Conservation (phyloP, 352 stramenopile genomes). For the Phytopythium ostracodes region DNA sequence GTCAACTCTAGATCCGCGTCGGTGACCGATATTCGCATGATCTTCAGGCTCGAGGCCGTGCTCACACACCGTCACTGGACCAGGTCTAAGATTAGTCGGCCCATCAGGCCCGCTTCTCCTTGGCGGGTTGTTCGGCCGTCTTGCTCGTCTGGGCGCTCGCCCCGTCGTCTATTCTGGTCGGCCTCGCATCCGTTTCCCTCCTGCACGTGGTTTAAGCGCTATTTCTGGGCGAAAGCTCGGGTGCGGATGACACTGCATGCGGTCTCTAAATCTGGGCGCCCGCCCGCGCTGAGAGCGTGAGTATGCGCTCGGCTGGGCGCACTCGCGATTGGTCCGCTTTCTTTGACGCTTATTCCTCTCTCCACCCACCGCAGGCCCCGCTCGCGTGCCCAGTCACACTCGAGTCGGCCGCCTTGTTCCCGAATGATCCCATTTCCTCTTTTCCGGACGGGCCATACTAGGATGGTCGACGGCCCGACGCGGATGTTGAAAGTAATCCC, state of each 20-base stretch:
- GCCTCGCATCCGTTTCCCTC: constrained; percentile 4
- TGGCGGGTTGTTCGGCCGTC: too few species aligned
- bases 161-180: constrained; percentile 4
- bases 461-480: constrained; percentile 63
- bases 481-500: constrained; percentile 79
- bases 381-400: background rate
- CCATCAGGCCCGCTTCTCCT: too few species aligned
- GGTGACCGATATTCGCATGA: too few species aligned
- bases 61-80: too few species aligned
- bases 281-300: background rate
- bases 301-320: background rate
- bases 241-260: background rate
- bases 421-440: constrained; percentile 66
- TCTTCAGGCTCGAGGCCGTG: background rate
- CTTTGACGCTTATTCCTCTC: background rate
- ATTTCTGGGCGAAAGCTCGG: background rate
- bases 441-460: constrained; percentile 74
- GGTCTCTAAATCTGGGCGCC: constrained; percentile 5
- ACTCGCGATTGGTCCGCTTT: background rate
- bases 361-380: background rate
- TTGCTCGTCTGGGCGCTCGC: background rate
- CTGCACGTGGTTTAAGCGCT: constrained; percentile 6
- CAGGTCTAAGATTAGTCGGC: too few species aligned
- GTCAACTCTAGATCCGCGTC: too few species aligned
- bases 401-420: constrained; percentile 3